Conservation (phyloP, 148 eudicot species). For the Cornus kousa region DNA sequence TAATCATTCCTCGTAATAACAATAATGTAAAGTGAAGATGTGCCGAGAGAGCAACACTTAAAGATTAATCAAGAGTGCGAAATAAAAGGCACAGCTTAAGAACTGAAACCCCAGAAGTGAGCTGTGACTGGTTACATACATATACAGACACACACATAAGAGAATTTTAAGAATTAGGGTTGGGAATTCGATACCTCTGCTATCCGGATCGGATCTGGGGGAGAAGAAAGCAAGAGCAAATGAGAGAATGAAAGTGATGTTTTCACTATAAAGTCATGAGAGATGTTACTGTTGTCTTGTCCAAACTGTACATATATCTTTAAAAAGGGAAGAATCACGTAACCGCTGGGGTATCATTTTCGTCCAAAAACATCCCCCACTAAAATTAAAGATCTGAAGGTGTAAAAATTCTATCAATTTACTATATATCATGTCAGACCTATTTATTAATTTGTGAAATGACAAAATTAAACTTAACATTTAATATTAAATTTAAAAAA, state of each 20-base stretch:
- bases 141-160: neutral
- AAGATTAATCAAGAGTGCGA: neutral
- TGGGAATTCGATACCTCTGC: neutral
- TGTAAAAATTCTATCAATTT: too few relatives aligned
- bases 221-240: neutral
- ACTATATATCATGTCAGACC: too few relatives aligned
- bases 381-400: too few relatives aligned
- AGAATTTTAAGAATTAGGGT: neutral
- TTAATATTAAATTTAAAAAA: too few relatives aligned
- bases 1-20: neutral
- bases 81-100: neutral
- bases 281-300: too few relatives aligned
- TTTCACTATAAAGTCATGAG: neutral
- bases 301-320: too few relatives aligned
- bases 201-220: conserved; percentile 12
- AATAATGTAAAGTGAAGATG: neutral
- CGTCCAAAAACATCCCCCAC: too few relatives aligned
- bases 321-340: too few relatives aligned
- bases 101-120: neutral
- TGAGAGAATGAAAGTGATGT: neutral
- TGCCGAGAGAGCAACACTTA: neutral
- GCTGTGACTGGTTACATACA: neutral
- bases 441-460: too few relatives aligned
- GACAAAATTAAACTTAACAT: too few relatives aligned
- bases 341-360: too few relatives aligned